A percentile compares a stretch with the other conserved stretches of the same genome.
These are phyloP conservation scores for Aspergillus pseudonomiae DNA, from an alignment of 2,329 filamentous ascomycete species.

Conservation along the genomic window DNA sequence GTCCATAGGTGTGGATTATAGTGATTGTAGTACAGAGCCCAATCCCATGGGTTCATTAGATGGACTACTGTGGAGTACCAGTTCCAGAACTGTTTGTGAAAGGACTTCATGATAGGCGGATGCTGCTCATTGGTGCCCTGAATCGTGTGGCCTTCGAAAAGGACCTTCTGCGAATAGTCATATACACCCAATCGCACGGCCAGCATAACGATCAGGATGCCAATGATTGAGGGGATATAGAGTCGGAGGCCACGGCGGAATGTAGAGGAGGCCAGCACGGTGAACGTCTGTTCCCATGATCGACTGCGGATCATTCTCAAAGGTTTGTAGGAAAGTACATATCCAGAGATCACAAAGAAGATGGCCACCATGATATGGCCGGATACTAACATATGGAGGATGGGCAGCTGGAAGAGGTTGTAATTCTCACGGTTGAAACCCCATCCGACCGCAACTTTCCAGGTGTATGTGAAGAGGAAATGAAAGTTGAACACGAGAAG, in stretches of 20 bases:
- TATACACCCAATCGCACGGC: conserved; percentile 48
- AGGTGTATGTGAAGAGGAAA: conserved; percentile 49
- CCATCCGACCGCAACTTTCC: conserved; percentile 44
- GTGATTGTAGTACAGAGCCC: conserved; percentile 44
- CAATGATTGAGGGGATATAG: conserved; percentile 46
- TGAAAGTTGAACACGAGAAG: conserved; percentile 52
- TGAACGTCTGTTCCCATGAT: conserved; percentile 44
- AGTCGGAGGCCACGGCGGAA: conserved; percentile 48
- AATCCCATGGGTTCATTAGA: conserved; percentile 44
- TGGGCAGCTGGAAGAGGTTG: conserved; percentile 44
- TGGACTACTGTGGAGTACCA: conserved; percentile 37
- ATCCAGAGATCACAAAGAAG: conserved; percentile 54
- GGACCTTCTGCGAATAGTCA: conserved; percentile 40
- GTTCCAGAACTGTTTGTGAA: conserved; percentile 41
- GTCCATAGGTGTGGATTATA: conserved; percentile 53
- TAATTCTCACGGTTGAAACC: conserved; percentile 46
- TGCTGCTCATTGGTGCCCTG: conserved; percentile 48
- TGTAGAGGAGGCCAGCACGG: conserved; percentile 45
- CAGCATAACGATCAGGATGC: conserved; percentile 44
- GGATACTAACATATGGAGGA: conserved; percentile 47
- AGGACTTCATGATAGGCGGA: conserved; percentile 39
- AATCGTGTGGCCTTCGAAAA: conserved; percentile 41
- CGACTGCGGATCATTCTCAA: conserved; percentile 42
- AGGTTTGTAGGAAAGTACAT: conserved; percentile 50
- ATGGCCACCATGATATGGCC: conserved; percentile 53